Evolutionary conservation across 192 early-diverging fungal genomes (phyloP), one percentile per base, ranked within the genome.

Genomic region (Coemansia sp.): DNA sequence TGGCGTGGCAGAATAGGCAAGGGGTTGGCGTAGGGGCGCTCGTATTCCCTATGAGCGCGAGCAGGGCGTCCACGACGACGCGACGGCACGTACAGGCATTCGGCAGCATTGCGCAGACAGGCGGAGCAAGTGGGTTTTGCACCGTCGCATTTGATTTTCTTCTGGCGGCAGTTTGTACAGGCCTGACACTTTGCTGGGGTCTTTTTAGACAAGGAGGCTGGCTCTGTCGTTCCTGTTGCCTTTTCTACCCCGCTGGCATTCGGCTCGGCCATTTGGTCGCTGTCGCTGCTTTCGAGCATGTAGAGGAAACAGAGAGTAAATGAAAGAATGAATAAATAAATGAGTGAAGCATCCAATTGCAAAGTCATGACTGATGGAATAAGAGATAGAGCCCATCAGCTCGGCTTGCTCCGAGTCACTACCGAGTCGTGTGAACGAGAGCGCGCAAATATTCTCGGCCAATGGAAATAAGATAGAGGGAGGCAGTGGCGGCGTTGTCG

Each of bases 131-230:
- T 53, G 10, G 81, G 81, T 62, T 74, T 78, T 34, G 40, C 57
- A 39, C 81, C 81, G 53, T 83, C 76, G 46, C 81, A 83, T 37
- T 65, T 63, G 39, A 83, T 73, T 44, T 83, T 83, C 60, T 83
- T 83, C 37, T 72, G 76, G 35, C 81, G 68, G 32, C 81, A 83
- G 46, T 66, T 69, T 11, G 76, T 78, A 62, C 81, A 83, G 19
- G 81, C 81, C 64, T 81, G 78, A 53, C 78, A 81, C 57, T 80
- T 80, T 24, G 58, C 59, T 0, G 70, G 76, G 34, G 57, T 37
- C 53, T 70, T 73, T 38, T 72, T 68, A 11, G 65, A 36, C 52
- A 50, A 29, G 0, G 22, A 22, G 7, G 0, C 27, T 24, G 3
- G 37, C 37, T 32, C 63, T 62, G n/a, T 58, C 68, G 56, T 55